Conservation (phyloP, 495 filamentous ascomycete species). For the Aspergillus bridgeri region DNA sequence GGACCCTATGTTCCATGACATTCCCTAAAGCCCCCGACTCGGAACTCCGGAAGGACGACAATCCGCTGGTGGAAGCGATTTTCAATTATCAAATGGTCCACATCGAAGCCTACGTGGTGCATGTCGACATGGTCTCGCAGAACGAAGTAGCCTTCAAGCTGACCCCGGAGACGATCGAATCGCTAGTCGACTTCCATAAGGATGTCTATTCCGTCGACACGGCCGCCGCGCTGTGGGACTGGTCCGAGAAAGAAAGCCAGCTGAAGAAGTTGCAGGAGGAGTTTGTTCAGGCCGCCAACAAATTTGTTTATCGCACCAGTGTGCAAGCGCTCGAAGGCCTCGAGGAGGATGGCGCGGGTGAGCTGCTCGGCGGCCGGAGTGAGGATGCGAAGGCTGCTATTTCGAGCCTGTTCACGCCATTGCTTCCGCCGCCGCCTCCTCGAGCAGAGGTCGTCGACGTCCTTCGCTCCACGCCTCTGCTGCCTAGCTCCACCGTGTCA, state of each 20-base stretch:
- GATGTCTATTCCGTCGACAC: conserved; percentile 92
- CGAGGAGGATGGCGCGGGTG: conserved; percentile 95
- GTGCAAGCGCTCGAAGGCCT: conserved; percentile 89
- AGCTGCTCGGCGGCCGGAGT: conserved; percentile 85
- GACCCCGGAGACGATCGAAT: conserved; percentile 93
- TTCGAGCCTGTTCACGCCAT: conserved; percentile 78
- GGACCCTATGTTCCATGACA: conserved; percentile 93
- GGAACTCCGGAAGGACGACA: conserved; percentile 78
- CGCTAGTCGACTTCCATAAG: conserved; percentile 95
- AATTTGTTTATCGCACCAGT: conserved; percentile 90
- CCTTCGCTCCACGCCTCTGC: conserved; percentile 75
- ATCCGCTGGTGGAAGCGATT: conserved; percentile 85
- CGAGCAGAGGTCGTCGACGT: conserved; percentile 71
- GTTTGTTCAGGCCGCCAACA: conserved; percentile 95
- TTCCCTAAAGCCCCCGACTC: conserved; percentile 86
- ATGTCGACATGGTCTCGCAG: conserved; percentile 97
- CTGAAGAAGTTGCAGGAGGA: conserved; percentile 97
- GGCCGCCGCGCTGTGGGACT: conserved; percentile 85
- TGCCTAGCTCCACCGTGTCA: conserved; percentile 79
- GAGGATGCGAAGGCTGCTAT: conserved; percentile 91
- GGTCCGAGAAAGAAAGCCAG: conserved; percentile 94
- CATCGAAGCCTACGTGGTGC: conserved; percentile 96
- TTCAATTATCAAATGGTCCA: conserved; percentile 94
- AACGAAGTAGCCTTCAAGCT: conserved; percentile 99
- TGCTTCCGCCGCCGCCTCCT: conserved; percentile 84